phyloP scores from a whole-genome alignment of 768 basidiomycete species.

The Boletellus emodensis region DNA sequence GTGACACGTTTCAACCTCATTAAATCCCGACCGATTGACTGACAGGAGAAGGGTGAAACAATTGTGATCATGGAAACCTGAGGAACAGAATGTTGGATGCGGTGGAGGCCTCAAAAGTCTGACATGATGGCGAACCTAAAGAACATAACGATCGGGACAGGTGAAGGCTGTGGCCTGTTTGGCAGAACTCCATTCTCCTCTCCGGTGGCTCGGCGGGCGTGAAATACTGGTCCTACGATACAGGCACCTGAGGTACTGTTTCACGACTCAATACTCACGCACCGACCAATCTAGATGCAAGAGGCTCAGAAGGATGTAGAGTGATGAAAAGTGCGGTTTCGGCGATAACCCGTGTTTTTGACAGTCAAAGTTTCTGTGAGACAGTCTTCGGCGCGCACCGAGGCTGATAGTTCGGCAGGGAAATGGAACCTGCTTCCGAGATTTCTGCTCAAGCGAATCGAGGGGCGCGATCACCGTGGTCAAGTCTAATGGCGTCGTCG shows the following conservation, averaged over 20 bases:
- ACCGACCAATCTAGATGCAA: not conserved
- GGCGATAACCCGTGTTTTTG: not conserved
- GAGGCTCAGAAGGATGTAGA: not conserved
- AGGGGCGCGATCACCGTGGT: slow-evolving; percentile 26
- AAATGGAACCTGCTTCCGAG: slow-evolving; percentile 20
- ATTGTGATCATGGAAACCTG: slow-evolving; percentile 17
- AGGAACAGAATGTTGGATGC: not conserved
- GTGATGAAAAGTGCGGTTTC: too few species aligned
- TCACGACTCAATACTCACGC: slow-evolving; percentile 8
- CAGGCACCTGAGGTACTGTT: slow-evolving; percentile 21
- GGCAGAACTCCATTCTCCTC: slow-evolving; percentile 3
- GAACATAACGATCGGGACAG: slow-evolving; percentile 1
- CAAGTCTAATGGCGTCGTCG: slow-evolving; percentile 26
- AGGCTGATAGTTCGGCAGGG: slow-evolving; percentile 21
- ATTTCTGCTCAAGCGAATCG: slow-evolving; percentile 25
- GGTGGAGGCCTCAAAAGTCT: not conserved
- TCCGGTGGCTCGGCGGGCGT: not conserved
- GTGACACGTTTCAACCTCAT: slow-evolving; percentile 25
- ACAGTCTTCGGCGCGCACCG: not conserved
- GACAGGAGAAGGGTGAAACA: slow-evolving; percentile 16
- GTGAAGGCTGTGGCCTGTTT: slow-evolving; percentile 1
- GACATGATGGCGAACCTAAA: not conserved
- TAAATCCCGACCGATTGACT: slow-evolving; percentile 14
- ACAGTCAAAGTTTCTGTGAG: not conserved
- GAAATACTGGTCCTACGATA: not conserved